A percentile compares a stretch with the other conserved stretches of the same genome.
These are phyloP conservation scores for Durio zibethinus DNA, from an alignment of 345 rosid species.

Conservation along the genomic window DNA sequence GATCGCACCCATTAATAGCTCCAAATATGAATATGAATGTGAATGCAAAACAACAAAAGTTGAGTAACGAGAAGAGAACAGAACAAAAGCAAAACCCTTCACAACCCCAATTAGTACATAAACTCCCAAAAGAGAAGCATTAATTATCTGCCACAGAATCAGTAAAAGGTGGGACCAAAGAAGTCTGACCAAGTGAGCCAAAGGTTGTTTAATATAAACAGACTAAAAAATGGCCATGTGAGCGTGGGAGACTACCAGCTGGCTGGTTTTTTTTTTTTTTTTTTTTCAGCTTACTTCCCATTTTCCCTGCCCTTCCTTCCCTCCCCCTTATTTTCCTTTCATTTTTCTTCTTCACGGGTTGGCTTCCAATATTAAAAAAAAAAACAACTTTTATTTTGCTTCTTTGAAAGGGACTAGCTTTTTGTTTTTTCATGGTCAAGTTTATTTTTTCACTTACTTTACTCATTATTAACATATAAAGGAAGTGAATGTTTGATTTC, in stretches of 20 bases:
- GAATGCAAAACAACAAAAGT: too few species aligned
- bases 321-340: neutral
- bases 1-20: neutral
- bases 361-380: neutral
- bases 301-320: neutral
- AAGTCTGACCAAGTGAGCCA: slow-evolving; percentile 23
- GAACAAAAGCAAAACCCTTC: too few species aligned
- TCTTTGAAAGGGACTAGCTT: neutral
- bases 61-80: too few species aligned
- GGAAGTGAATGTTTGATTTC: slow-evolving; percentile 1
- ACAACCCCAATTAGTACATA: neutral
- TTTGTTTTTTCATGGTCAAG: neutral
- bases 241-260: slow-evolving; percentile 55
- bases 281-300: slow-evolving; percentile 6
- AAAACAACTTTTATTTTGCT: neutral
- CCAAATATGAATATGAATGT: neutral
- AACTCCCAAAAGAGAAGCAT: slow-evolving; percentile 2
- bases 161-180: slow-evolving; percentile 25
- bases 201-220: neutral
- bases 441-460: neutral
- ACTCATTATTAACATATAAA: neutral
- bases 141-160: slow-evolving; percentile 21
- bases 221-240: slow-evolving; percentile 37
- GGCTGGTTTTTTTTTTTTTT: slow-evolving; percentile 34
- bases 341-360: slow-evolving; percentile 11